A percentile compares a stretch with the other conserved stretches of the same genome.
Evolutionary conservation across 1,284 basidiomycete genomes (phyloP).

Genomic region (Leccinum insolens): DNA sequence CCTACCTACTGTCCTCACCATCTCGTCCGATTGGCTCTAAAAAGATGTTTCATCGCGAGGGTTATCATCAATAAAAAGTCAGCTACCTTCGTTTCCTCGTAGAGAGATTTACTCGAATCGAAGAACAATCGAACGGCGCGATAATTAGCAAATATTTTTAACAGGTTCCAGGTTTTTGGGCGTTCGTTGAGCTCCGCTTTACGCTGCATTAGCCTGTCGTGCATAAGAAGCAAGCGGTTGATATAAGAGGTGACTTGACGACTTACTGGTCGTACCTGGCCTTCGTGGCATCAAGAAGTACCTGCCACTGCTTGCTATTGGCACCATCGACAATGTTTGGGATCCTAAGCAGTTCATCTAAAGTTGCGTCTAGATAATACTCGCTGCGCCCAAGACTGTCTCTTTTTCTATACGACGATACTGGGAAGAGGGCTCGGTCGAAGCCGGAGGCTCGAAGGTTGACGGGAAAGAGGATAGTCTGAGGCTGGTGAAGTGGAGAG

Average conservation of each 20-base stretch:
- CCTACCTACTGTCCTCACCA: conserved; percentile 7
- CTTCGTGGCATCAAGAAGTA: neutral
- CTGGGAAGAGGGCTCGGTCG: conserved; percentile 6
- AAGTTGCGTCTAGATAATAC: conserved; percentile 14
- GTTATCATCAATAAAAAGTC: neutral
- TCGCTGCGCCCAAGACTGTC: conserved; percentile 1
- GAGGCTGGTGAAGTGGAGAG: neutral
- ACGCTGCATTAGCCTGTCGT: conserved; percentile 1
- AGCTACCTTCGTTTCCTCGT: conserved; percentile 4
- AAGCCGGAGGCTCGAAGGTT: conserved; percentile 5
- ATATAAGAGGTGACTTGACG: neutral
- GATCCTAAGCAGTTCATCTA: conserved; percentile 18
- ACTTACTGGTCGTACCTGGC: conserved; percentile 9
- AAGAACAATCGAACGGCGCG: conserved; percentile 3
- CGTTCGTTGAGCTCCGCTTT: neutral
- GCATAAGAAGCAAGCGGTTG: neutral
- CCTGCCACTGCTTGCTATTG: neutral
- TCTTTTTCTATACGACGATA: neutral
- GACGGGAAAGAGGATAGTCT: conserved; percentile 10
- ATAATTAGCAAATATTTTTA: conserved; percentile 5
- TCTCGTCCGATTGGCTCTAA: conserved; percentile 13
- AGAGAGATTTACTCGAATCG: neutral
- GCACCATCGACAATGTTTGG: neutral
- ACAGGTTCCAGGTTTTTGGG: conserved; percentile 2
- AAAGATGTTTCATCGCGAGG: neutral